Evolutionary conservation across 768 basidiomycete genomes (phyloP), one percentile per base, ranked within the genome.

Genomic region (Lactarius evosmus): DNA sequence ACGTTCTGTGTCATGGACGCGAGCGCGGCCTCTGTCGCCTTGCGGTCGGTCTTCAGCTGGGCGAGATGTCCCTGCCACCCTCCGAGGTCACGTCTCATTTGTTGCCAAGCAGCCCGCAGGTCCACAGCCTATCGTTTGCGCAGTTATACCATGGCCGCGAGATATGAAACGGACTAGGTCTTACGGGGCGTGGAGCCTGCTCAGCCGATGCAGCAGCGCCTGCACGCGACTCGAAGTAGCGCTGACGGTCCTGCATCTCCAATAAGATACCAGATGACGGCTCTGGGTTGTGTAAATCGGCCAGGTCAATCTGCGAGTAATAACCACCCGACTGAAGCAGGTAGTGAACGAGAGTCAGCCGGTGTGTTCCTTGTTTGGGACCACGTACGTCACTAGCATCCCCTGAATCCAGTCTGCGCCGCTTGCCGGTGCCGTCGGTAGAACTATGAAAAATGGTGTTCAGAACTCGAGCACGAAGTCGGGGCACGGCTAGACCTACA

Each of bases 161-260:
- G 5, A 63, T n/a, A 63, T n/a, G 17, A 44, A 61, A 62, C 17
- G 50, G 50, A 19, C 46, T 46, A 27, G 19, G 12, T 61, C 70
- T 46, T 67, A 75, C 75, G 17, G 66, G 62, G 25, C 61, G 67
- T 36, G 68, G 67, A 32, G 53, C 65, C 22, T 67, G 67, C 9
- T 65, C 66, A 14, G 64, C 70, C 22, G 70, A 59, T 16, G 62
- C 61, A 19, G 27, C 63, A 6, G 63, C 56, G 49, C 65, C 66
- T n/a, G 72, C 66, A 25, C 84, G 78, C 6, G 85, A 89, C 70
- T 93, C 91, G 63, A 92, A 95, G 72, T 91, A 92, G 12, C 88
- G 82, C 68, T 91, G 86, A 59, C 87, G 83, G 69, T 91, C 91
- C 74, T 89, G 87, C 86, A 97, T 94, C 65, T 97, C 88, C 40